Evolutionary conservation across 2,329 filamentous ascomycete species (phyloP).

Genomic region (Claviceps quebecensis): DNA sequence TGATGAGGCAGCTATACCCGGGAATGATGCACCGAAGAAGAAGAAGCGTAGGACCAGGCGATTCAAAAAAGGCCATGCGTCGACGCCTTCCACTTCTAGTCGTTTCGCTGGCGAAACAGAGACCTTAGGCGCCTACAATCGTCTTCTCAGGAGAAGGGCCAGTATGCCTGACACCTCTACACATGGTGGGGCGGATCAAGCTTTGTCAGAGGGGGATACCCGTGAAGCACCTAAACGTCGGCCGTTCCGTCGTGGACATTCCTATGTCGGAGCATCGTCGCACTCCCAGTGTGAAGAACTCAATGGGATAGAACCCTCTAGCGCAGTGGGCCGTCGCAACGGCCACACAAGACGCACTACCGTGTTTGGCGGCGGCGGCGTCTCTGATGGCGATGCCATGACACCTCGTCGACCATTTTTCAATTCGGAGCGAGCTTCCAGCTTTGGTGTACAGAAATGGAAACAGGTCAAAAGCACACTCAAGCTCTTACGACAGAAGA

Average conservation of each 20-base stretch:
- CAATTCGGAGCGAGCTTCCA: constrained; percentile 53
- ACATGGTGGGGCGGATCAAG: constrained; percentile 39
- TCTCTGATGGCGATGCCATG: constrained; percentile 48
- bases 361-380: constrained; percentile 49
- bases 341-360: constrained; percentile 54
- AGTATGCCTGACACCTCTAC: constrained; percentile 46
- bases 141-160: constrained; percentile 47
- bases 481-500: constrained; percentile 65
- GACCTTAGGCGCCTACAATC: constrained; percentile 26
- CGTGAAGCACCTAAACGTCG: constrained; percentile 42
- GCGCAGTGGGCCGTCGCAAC: constrained; percentile 33
- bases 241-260: constrained; percentile 41
- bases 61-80: constrained; percentile 39
- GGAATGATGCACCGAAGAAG: constrained; percentile 27
- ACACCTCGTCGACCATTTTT: constrained; percentile 44
- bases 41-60: constrained; percentile 50
- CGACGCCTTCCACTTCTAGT: constrained; percentile 52
- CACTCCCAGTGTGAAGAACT: constrained; percentile 31
- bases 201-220: constrained; percentile 63
- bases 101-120: constrained; percentile 29
- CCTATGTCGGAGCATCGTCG: constrained; percentile 39
- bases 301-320: constrained; percentile 38
- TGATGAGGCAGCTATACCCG: constrained; percentile 49
- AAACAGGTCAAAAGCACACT: constrained; percentile 82
- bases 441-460: constrained; percentile 74